Evolutionary conservation across 176 grass and related monocot species (phyloP).

Genomic region (Neostapfia colusana): DNA sequence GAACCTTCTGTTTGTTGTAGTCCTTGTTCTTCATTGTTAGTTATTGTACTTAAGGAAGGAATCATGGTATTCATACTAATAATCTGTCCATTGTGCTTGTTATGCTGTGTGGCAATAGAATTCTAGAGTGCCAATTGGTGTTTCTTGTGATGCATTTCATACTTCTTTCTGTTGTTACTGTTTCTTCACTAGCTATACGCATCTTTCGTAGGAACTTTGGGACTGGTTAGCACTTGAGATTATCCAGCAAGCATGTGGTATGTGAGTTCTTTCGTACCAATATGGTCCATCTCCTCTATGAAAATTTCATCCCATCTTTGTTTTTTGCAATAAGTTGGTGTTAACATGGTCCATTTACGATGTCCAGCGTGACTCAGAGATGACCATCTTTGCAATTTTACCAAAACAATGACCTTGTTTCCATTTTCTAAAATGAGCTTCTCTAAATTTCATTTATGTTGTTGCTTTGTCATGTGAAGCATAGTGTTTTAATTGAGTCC

Average conservation of each 20-base stretch:
- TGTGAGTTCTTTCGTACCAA: slow-evolving; percentile 19
- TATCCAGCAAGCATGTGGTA: slow-evolving; percentile 95
- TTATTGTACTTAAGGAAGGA: slow-evolving; percentile 1
- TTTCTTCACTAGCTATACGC: slow-evolving; percentile 10
- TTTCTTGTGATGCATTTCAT: slow-evolving; percentile 9
- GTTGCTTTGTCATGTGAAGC: slow-evolving; percentile 2
- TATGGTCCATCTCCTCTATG: background rate
- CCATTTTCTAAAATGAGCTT: background rate
- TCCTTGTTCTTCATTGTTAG: background rate
- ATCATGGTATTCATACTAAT: background rate
- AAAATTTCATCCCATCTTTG: slow-evolving; percentile 10
- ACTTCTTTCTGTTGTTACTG: background rate
- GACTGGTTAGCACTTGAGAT: slow-evolving; percentile 84
- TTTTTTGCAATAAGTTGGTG: background rate
- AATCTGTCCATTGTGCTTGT: background rate
- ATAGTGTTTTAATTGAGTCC: slow-evolving; percentile 6
- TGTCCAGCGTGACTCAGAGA: background rate
- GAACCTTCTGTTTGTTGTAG: background rate
- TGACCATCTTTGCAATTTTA: background rate
- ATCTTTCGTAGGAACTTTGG: slow-evolving; percentile 69
- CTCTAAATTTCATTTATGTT: background rate
- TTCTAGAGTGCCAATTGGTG: slow-evolving; percentile 7
- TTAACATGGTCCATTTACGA: slow-evolving; percentile 39
- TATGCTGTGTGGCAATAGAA: background rate
- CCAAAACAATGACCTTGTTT: slow-evolving; percentile 1